A percentile compares a stretch with the other conserved stretches of the same genome.
Evolutionary conservation across 305 asterid species (phyloP).

Genomic region (Fraxinus ornus): DNA sequence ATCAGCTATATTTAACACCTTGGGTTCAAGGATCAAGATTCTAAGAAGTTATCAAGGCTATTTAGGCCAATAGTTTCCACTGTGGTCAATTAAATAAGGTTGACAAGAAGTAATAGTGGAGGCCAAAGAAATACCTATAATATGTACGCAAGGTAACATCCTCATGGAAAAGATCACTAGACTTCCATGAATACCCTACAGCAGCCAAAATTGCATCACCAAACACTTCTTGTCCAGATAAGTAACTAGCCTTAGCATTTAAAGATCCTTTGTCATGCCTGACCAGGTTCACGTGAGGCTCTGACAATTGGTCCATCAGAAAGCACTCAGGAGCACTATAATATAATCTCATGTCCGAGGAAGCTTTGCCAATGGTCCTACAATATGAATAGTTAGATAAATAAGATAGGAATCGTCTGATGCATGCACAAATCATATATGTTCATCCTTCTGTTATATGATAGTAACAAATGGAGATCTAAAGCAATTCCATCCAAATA

Average conservation of each 20-base stretch:
- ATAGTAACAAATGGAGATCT: neutral
- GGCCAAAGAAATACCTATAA: constrained; percentile 53
- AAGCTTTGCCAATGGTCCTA: constrained; percentile 83
- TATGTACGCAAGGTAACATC: constrained; percentile 59
- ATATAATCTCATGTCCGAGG: constrained; percentile 79
- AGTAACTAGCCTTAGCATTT: constrained; percentile 73
- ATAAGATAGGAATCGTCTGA: neutral
- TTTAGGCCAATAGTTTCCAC: neutral
- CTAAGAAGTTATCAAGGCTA: neutral
- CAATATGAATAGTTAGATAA: constrained; percentile 23
- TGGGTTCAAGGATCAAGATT: neutral
- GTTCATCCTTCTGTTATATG: neutral
- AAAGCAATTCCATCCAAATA: neutral
- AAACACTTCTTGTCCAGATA: constrained; percentile 62
- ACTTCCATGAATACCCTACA: constrained; percentile 77
- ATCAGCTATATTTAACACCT: neutral
- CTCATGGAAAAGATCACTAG: constrained; percentile 60
- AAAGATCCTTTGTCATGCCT: constrained; percentile 45
- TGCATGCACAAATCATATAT: neutral
- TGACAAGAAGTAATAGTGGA: constrained; percentile 13
- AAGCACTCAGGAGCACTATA: constrained; percentile 50
- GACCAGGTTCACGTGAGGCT: constrained; percentile 34
- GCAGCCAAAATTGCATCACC: constrained; percentile 93
- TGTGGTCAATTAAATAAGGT: neutral
- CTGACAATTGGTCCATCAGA: constrained; percentile 27